Percentiles rank a stretch among this genome's conserved stretches.
These are phyloP conservation scores for Xylaria bambusicola DNA, from an alignment of 495 filamentous ascomycete genomes.

Conservation along the genomic window DNA sequence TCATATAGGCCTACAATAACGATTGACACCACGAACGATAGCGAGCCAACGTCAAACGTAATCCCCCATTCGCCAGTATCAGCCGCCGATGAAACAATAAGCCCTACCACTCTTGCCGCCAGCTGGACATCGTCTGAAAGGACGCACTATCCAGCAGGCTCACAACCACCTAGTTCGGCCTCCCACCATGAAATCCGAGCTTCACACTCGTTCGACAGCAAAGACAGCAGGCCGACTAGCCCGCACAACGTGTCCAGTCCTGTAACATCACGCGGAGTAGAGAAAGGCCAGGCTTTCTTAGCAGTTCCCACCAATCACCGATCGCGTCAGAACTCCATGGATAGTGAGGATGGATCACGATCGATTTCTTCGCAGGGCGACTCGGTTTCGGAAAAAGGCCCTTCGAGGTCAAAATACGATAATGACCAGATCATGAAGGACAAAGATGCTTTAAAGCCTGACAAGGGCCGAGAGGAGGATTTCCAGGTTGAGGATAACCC, in stretches of 20 bases:
- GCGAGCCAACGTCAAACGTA: conserved; percentile 34
- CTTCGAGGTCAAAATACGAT: conserved; percentile 37
- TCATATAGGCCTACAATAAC: conserved; percentile 39
- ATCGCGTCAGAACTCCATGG: conserved; percentile 56
- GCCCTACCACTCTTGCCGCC: conserved; percentile 46
- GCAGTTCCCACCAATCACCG: conserved; percentile 49
- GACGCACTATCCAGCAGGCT: conserved; percentile 41
- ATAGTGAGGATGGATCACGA: conserved; percentile 52
- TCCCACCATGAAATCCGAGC: conserved; percentile 54
- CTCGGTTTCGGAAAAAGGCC: conserved; percentile 38
- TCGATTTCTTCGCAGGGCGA: conserved; percentile 50
- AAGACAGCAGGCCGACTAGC: conserved; percentile 80
- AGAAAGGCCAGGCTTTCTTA: conserved; percentile 48
- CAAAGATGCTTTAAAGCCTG: conserved; percentile 61
- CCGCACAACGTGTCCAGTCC: conserved; percentile 87
- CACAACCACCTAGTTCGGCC: conserved; percentile 25
- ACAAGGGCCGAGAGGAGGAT: conserved; percentile 63
- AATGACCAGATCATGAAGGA: conserved; percentile 54
- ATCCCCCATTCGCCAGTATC: conserved; percentile 47
- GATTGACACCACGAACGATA: conserved; percentile 39
- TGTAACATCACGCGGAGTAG: conserved; percentile 46
- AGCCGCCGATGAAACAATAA: conserved; percentile 46
- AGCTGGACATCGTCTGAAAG: conserved; percentile 50
- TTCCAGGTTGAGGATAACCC: conserved; percentile 67
- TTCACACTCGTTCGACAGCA: conserved; percentile 69